Base-by-base conservation (phyloP, 257 asterid genomes). In the Rhazya stricta region DNA sequence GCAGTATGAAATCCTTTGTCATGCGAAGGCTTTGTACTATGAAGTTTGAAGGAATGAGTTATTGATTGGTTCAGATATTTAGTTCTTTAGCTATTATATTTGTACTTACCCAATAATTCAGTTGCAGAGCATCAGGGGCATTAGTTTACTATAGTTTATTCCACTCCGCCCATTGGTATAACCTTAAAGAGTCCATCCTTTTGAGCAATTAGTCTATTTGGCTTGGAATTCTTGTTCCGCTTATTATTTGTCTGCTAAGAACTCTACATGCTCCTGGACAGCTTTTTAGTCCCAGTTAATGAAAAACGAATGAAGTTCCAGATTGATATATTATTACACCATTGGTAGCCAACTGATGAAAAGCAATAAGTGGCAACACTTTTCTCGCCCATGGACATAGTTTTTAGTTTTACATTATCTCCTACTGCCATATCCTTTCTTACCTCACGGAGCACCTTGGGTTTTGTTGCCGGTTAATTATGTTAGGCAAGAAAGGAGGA, bases 21-120 rank as follows among this genome's bases (percentile, higher is more conserved):
- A 74, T 61, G 36, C 61, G 13, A 5, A 21, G 34, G 13, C 2
- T 18, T 48, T 57, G 58, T 37, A 53, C 29, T 19, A 9, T 71
- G n/a, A 32, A 53, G 42, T 70, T 50, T 66, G 58, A 46, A 60
- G 62, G 77, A 73, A 58, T 53, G 72, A 62, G 41, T 61, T 61
- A 18, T 1, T 48, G 54, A 5, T 48, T 6, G 50, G 50, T 7
- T 45, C 50, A 45, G 50, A 6, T 45, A 7, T 45, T n/a, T 45
- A 7, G 5, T 45, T 45, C 8, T 45, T 45, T 12, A 45, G 1
- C 50, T 7, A 45, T 48, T 32, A 13, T 29, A 30, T 5, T 30
- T 61, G 57, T 48, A 48, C 21, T 48, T 48, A 15, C 2, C 53
- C 46, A 12, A 2, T 48, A 48, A 48, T 48, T 48, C 53, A 48